phyloP scores from a whole-genome alignment of 345 rosid species.

The Ceriops decandra region DNA sequence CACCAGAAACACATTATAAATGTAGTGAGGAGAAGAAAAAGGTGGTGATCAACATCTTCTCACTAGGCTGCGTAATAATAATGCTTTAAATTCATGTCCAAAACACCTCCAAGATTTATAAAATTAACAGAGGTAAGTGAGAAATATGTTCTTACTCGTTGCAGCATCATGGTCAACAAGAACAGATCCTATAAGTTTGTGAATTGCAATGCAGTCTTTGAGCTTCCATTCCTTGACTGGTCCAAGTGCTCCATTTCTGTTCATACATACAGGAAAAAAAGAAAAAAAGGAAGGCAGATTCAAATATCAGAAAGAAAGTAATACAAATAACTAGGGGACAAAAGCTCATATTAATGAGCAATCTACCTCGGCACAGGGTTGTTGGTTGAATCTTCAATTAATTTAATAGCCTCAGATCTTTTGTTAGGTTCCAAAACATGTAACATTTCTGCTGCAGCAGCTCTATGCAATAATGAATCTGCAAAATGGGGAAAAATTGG shows the following conservation, averaged over 20 bases:
- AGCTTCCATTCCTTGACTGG: slow-evolving; percentile 72
- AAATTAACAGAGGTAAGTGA: neutral
- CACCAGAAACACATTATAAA: too few species aligned
- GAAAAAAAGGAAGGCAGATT: slow-evolving; percentile 6
- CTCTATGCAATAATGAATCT: slow-evolving; percentile 94
- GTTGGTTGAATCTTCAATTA: slow-evolving; percentile 74
- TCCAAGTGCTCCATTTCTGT: slow-evolving; percentile 65
- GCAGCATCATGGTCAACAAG: slow-evolving; percentile 66
- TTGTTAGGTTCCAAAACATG: slow-evolving; percentile 59
- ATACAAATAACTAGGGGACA: neutral
- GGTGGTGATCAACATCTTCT: too few species aligned
- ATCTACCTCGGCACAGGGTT: slow-evolving; percentile 50
- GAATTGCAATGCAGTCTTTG: slow-evolving; percentile 73
- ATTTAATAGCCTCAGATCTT: slow-evolving; percentile 62
- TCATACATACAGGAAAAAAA: neutral
- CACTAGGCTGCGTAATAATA: neutral
- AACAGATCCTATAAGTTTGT: slow-evolving; percentile 53
- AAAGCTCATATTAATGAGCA: slow-evolving; percentile 2
- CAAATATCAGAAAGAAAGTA: neutral
- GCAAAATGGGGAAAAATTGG: slow-evolving; percentile 18
- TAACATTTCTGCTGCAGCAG: slow-evolving; percentile 88
- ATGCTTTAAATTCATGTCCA: neutral
- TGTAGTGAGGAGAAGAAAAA: too few species aligned
- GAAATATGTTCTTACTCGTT: slow-evolving; percentile 49
- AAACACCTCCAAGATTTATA: neutral